phyloP scores from a whole-genome alignment of 306 rosid species.

The Prunus dulcis region DNA sequence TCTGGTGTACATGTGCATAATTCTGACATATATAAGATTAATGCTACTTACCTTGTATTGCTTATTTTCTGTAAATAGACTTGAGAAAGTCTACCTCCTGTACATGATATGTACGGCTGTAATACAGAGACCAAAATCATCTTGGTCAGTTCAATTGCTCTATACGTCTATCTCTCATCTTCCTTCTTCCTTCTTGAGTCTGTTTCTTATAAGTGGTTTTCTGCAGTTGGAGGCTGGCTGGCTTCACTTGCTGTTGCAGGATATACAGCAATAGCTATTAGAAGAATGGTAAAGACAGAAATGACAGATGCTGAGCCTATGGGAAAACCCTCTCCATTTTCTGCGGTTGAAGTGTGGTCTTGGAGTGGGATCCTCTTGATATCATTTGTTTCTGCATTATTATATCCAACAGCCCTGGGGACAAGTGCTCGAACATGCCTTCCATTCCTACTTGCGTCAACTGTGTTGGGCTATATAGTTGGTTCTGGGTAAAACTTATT shows the following conservation, averaged over 20 bases:
- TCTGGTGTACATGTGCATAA: neutral
- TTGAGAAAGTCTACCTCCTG: no score
- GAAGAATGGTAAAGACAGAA: slow-evolving; percentile 82
- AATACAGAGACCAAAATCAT: no score
- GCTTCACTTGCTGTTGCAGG: slow-evolving; percentile 90
- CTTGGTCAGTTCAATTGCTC: no score
- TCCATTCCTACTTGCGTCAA: slow-evolving; percentile 91
- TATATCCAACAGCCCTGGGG: slow-evolving; percentile 71
- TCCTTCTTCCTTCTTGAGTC: no score
- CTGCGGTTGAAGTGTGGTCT: slow-evolving; percentile 65
- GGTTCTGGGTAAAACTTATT: slow-evolving; percentile 70
- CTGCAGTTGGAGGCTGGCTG: slow-evolving; percentile 91
- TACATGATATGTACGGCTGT: no score
- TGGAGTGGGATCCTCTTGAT: slow-evolving; percentile 66
- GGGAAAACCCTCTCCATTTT: slow-evolving; percentile 82
- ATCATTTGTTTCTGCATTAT: slow-evolving; percentile 65
- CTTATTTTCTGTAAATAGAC: no score
- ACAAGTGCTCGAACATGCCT: slow-evolving; percentile 87
- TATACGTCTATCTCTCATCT: no score
- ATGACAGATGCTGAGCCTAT: slow-evolving; percentile 88
- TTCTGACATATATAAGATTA: no score
- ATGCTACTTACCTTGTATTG: neutral
- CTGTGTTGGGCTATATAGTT: slow-evolving; percentile 84
- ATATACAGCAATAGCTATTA: slow-evolving; percentile 71
- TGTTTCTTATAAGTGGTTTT: neutral